Evolutionary conservation across 495 filamentous ascomycete species (phyloP).

Genomic region (Penicillium riverlandense): DNA sequence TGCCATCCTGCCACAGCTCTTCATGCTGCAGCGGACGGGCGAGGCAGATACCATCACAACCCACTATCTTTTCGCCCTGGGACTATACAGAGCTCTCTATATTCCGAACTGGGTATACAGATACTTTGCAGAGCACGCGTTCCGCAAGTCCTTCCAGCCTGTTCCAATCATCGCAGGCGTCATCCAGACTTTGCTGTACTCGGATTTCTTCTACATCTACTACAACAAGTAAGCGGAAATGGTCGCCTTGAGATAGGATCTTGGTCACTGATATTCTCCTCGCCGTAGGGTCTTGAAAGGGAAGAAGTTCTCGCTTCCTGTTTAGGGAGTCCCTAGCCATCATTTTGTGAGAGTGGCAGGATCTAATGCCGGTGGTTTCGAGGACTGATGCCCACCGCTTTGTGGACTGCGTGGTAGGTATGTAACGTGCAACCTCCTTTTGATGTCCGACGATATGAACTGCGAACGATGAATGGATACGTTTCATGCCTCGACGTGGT

Average conservation of each 20-base stretch:
- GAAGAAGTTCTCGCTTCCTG: conserved; percentile 81
- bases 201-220: conserved; percentile 99
- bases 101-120: conserved; percentile 98
- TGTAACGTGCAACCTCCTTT: neutral
- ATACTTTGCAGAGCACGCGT: conserved; percentile 57
- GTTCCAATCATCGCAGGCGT: conserved; percentile 83
- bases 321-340: conserved; percentile 36
- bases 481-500: conserved; percentile 1
- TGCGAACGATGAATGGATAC: conserved; percentile 11
- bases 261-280: conserved; percentile 3
- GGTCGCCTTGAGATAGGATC: neutral
- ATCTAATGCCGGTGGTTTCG: too few relatives aligned
- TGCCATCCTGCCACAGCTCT: conserved; percentile 92
- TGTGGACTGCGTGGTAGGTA: too few relatives aligned
- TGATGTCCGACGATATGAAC: neutral
- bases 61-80: conserved; percentile 96
- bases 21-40: conserved; percentile 94
- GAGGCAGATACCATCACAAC: conserved; percentile 98
- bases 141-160: conserved; percentile 57
- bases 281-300: conserved; percentile 64
- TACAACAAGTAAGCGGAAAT: conserved; percentile 68
- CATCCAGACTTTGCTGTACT: conserved; percentile 90
- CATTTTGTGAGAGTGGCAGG: too few relatives aligned
- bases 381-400: too few relatives aligned
- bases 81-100: conserved; percentile 84